These are phyloP conservation scores for Sonneratia caseolaris DNA, from an alignment of 345 rosid genomes.

Conservation along the genomic window DNA sequence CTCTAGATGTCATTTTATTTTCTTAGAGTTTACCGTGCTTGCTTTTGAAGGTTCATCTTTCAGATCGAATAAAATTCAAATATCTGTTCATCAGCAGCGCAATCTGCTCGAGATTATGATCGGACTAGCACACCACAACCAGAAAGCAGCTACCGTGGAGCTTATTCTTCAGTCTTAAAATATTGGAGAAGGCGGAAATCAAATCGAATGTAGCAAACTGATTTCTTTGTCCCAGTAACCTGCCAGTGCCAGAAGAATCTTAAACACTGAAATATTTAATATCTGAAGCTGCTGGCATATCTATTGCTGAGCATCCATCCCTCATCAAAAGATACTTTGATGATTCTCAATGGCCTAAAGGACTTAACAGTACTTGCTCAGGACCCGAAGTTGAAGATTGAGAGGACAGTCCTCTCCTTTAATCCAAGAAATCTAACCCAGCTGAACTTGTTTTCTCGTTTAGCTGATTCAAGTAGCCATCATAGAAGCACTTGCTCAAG, in stretches of 20 bases:
- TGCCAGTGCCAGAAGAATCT: neutral
- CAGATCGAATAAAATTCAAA: neutral
- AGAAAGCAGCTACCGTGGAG: neutral
- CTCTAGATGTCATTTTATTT: neutral
- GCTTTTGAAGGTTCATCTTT: neutral
- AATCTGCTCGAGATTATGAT: neutral
- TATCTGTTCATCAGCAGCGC: neutral
- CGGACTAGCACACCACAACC: neutral
- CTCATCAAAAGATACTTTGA: neutral
- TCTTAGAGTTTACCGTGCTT: neutral
- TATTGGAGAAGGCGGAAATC: neutral
- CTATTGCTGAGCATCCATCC: neutral
- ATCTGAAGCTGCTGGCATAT: neutral
- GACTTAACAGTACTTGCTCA: neutral
- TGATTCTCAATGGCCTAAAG: neutral
- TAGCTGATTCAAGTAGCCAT: slow-evolving; percentile 42
- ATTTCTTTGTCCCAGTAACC: neutral
- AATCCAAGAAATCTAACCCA: slow-evolving; percentile 57
- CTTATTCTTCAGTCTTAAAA: neutral
- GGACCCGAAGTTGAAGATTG: no score
- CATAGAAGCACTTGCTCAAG: slow-evolving; percentile 68
- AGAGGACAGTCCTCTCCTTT: neutral
- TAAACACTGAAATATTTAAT: neutral
- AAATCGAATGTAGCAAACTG: neutral
- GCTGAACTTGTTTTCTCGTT: slow-evolving; percentile 56